Evolutionary conservation across 257 asterid genomes (phyloP).

Genomic region (Paulownia fortunei): DNA sequence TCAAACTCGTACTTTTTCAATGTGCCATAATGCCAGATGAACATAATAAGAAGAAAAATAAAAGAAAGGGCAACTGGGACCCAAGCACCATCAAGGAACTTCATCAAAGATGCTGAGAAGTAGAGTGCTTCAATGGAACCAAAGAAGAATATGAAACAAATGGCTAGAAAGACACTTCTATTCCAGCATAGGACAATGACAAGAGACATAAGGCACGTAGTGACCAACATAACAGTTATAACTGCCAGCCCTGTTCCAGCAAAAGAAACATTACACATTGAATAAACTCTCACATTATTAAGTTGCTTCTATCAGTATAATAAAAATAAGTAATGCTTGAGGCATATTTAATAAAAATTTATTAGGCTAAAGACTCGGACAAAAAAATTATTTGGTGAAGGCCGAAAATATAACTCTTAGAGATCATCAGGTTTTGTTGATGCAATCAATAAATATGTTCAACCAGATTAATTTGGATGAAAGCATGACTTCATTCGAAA

Average conservation of each 20-base stretch:
- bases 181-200: slow-evolving; percentile 95
- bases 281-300: neutral
- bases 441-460: too few species aligned
- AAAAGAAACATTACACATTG: slow-evolving; percentile 22
- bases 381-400: too few species aligned
- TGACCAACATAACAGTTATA: slow-evolving; percentile 95
- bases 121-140: slow-evolving; percentile 94
- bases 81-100: slow-evolving; percentile 97
- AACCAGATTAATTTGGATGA: too few species aligned
- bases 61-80: slow-evolving; percentile 82
- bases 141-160: slow-evolving; percentile 77
- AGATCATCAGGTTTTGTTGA: too few species aligned
- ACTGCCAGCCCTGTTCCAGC: slow-evolving; percentile 82
- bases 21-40: slow-evolving; percentile 89
- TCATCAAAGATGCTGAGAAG: slow-evolving; percentile 93
- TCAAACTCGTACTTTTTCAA: slow-evolving; percentile 84
- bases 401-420: too few species aligned
- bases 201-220: slow-evolving; percentile 89
- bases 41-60: slow-evolving; percentile 70
- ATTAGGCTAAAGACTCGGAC: too few species aligned
- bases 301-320: neutral
- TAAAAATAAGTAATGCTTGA: too few species aligned
- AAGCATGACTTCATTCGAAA: too few species aligned
- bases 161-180: slow-evolving; percentile 56
- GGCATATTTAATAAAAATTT: too few species aligned